Evolutionary conservation across 164 flowering plant species (phyloP).

Genomic region (Saururus chinensis): DNA sequence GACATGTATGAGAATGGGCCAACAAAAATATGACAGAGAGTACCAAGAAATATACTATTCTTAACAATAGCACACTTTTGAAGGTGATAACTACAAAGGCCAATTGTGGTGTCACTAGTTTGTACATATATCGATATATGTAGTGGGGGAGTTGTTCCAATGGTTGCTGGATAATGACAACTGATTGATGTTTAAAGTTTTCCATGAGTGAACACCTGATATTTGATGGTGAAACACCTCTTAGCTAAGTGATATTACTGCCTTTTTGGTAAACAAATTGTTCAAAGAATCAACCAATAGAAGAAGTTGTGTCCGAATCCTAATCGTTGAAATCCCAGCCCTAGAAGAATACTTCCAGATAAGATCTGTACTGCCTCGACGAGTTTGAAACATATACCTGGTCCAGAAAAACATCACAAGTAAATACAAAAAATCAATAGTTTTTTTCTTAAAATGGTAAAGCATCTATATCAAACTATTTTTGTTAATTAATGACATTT

Average conservation of each 20-base stretch:
- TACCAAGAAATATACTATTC: too few species aligned
- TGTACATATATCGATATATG: not conserved
- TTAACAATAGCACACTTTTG: too few species aligned
- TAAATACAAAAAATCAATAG: not conserved
- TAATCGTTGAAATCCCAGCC: slow-evolving; percentile 28
- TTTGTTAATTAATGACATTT: not conserved
- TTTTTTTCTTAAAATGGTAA: not conserved
- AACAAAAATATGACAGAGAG: too few species aligned
- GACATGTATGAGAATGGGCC: too few species aligned
- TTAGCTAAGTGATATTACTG: not conserved
- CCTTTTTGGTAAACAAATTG: too few species aligned
- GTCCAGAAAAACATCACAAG: slow-evolving; percentile 5
- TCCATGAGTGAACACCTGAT: not conserved
- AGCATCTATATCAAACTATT: not conserved
- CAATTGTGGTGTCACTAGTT: too few species aligned
- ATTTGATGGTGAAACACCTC: not conserved
- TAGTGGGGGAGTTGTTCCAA: not conserved
- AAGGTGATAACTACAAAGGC: too few species aligned
- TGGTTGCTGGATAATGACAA: not conserved
- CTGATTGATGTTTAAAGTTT: not conserved
- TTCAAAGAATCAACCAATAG: slow-evolving; percentile 31
- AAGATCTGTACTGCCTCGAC: slow-evolving; percentile 20
- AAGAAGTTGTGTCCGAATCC: slow-evolving; percentile 43
- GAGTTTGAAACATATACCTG: slow-evolving; percentile 25
- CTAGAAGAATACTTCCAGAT: slow-evolving; percentile 28